Conservation (phyloP, 306 rosid species). For the Cucurbita maxima region DNA sequence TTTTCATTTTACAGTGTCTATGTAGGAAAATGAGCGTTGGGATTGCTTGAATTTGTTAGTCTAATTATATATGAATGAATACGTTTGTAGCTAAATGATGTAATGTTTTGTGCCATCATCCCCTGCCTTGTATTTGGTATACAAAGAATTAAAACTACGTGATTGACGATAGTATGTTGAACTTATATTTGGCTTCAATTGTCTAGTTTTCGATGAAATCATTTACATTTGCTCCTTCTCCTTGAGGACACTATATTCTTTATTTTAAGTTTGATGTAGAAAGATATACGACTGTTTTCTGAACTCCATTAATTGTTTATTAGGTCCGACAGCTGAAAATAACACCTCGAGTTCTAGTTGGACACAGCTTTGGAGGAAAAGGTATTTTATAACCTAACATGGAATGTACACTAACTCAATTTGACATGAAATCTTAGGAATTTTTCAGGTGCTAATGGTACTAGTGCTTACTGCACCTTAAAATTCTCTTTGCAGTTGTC, state of each 20-base stretch:
- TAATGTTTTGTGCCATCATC: background rate
- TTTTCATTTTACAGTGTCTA: background rate
- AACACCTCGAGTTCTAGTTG: conserved; percentile 79
- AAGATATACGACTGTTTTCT: background rate
- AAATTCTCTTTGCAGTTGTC: conserved; percentile 41
- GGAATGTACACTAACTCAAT: background rate
- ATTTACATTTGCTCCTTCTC: background rate
- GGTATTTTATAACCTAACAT: conserved; percentile 22
- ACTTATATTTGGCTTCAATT: background rate
- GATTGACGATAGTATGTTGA: background rate
- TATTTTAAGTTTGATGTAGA: background rate
- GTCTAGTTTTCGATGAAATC: background rate
- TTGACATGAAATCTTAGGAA: conserved; percentile 3
- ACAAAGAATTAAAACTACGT: background rate
- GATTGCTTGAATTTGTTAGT: background rate
- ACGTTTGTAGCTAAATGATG: background rate
- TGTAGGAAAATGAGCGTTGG: background rate
- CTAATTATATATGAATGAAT: background rate
- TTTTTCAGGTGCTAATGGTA: conserved; percentile 4
- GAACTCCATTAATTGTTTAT: conserved; percentile 6
- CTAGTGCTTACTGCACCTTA: conserved; percentile 13
- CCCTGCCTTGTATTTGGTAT: background rate
- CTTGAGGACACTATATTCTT: background rate
- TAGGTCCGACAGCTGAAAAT: conserved; percentile 67
- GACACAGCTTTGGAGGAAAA: conserved; percentile 98